Evolutionary conservation across 495 filamentous ascomycete genomes (phyloP), one percentile per base, ranked within the genome.

Genomic region (Daldinia concentrica): DNA sequence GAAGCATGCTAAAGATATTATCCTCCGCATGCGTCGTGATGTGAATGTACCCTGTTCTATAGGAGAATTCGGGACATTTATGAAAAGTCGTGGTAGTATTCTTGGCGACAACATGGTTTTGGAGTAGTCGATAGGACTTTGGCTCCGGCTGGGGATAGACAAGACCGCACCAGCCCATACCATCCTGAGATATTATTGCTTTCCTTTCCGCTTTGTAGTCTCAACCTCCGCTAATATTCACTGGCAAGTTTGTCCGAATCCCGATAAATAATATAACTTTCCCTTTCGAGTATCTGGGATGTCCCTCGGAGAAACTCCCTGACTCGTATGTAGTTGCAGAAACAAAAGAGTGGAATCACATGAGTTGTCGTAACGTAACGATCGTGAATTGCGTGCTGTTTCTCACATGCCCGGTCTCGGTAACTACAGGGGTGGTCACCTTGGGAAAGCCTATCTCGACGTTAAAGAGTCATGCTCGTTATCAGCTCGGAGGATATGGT

Each of bases 11-110:
- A 77, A 62, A 51, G 43, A 73, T 73, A 73, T 41, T 64, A 65
- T 64, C 32, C 67, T 73, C 62, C 70, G 69, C 39, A 73, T 64
- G 8, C 60, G 69, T 41, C 68, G 64, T 32, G 70, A 66, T 43
- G 66, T 70, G 36, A 76, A 73, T 2, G 70, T 69, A 3, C 73
- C 57, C 27, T 69, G 70, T 36, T 73, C 73, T 64, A 76, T 76
- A 37, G 73, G 73, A 14, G 73, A 73, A 45, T 39, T 73, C 1
- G 73, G 73, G 36, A 69, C 50, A 30, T 70, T 72, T 60, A 68
- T 76, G 39, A 69, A 63, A 41, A 73, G 73, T 22, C 73, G 73
- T 7, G 69, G 73, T 32, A 75, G 50, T 36, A 72, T 57, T 29
- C 62, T 73, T 45, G 73, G 73, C 54, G 73, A 73, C 39, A 76